Conservation (phyloP, 306 rosid species). For the Fagus sylvatica region DNA sequence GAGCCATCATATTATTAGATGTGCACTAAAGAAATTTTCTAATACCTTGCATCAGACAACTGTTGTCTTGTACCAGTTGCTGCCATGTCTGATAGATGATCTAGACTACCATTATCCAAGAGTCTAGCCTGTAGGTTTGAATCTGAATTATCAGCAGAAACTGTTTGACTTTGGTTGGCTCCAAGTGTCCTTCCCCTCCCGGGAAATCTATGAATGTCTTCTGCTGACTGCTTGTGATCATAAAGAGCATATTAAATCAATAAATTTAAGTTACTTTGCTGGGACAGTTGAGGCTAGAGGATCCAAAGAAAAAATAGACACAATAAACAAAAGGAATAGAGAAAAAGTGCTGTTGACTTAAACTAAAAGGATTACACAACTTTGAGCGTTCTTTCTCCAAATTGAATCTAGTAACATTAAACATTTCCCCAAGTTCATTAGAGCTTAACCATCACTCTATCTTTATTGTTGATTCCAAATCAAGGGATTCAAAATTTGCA, state of each 20-base stretch:
- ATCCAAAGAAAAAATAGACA: neutral
- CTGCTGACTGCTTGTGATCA: constrained; percentile 45
- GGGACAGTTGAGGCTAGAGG: neutral
- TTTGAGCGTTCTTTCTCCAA: constrained; percentile 13
- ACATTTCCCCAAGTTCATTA: constrained; percentile 3
- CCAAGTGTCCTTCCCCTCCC: constrained; percentile 86
- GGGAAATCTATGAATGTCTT: constrained; percentile 66
- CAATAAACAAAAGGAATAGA: neutral
- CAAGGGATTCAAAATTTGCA: constrained; percentile 18
- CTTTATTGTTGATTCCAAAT: constrained; percentile 7
- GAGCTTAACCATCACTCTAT: constrained; percentile 3
- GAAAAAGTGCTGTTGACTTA: neutral
- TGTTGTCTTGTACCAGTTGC: constrained; percentile 45
- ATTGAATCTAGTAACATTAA: neutral
- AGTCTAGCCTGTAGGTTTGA: constrained; percentile 87
- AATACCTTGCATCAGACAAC: constrained; percentile 68
- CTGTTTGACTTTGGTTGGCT: constrained; percentile 50
- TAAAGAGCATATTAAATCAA: constrained; percentile 1
- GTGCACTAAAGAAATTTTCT: constrained; percentile 26
- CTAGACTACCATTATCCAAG: constrained; percentile 55
- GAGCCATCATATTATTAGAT: constrained; percentile 15
- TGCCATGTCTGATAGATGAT: constrained; percentile 41
- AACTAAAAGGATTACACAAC: constrained; percentile 16
- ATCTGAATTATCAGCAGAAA: constrained; percentile 54
- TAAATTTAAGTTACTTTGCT: neutral